Conservation (phyloP, 2,329 filamentous ascomycete genomes). For the Ophioceras dolichostomum region DNA sequence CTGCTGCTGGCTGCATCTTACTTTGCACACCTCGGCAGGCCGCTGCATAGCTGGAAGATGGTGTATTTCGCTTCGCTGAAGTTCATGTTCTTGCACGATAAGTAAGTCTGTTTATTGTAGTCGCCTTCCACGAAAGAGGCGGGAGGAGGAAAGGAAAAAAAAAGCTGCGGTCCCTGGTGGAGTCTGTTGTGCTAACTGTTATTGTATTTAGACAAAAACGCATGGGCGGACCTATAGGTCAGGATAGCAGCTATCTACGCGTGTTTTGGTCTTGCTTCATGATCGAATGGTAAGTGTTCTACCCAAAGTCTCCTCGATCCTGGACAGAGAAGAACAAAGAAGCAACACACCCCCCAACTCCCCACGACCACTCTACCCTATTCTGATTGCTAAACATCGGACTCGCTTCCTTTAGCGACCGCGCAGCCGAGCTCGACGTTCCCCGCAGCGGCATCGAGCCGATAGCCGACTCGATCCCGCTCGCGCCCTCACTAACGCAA, state of each 20-base stretch:
- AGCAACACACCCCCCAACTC: no score
- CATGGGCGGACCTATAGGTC: constrained; percentile 2
- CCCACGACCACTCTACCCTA: no score
- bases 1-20: constrained; percentile 23
- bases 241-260: constrained; percentile 36
- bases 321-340: no score
- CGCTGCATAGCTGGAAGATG: constrained; percentile 23
- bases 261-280: constrained; percentile 64
- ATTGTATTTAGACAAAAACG: constrained; percentile 2
- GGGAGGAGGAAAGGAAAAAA: no score
- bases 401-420: constrained; percentile 36
- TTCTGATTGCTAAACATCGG: no score
- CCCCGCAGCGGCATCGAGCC: constrained; percentile 23
- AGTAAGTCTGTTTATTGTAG: no score
- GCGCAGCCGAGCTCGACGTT: constrained; percentile 50
- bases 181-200: background rate
- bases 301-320: no score
- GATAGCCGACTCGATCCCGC: constrained; percentile 16
- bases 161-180: background rate
- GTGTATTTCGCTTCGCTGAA: constrained; percentile 17
- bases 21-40: constrained; percentile 21
- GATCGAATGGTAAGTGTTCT: constrained; percentile 49
- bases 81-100: constrained; percentile 17
- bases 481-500: constrained; percentile 18
- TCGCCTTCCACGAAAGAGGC: no score